phyloP scores from a whole-genome alignment of 1,284 basidiomycete genomes.

The Kwoniella shivajii region DNA sequence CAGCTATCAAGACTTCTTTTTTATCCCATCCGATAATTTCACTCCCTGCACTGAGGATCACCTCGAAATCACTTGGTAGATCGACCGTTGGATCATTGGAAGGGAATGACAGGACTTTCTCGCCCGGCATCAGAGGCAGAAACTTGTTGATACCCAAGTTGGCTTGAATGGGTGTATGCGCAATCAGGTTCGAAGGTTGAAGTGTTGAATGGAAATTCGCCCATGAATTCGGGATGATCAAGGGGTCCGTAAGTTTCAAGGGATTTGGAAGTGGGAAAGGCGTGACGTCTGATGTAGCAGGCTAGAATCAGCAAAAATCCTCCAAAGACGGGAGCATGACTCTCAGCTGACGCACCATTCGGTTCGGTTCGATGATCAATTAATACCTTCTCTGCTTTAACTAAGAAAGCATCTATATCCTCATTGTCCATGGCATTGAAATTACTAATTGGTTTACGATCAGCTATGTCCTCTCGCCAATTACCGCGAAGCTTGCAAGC shows the following conservation, averaged over 20 bases:
- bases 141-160: slow-evolving; percentile 14
- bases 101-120: slow-evolving; percentile 32
- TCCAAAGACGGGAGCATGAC: not conserved
- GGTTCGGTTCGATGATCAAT: slow-evolving; percentile 28
- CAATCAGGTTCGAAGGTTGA: not conserved
- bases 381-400: slow-evolving; percentile 33
- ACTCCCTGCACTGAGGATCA: slow-evolving; percentile 32
- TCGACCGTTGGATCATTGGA: slow-evolving; percentile 28
- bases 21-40: slow-evolving; percentile 33
- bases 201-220: slow-evolving; percentile 18
- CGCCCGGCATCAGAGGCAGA: slow-evolving; percentile 44
- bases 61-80: slow-evolving; percentile 32
- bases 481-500: not conserved
- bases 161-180: not conserved
- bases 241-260: not conserved
- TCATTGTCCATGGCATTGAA: slow-evolving; percentile 30
- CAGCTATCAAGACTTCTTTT: slow-evolving; percentile 23
- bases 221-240: slow-evolving; percentile 28
- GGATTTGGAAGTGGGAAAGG: slow-evolving; percentile 25
- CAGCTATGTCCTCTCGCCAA: not conserved
- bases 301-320: not conserved
- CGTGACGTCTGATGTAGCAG: slow-evolving; percentile 4
- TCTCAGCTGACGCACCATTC: slow-evolving; percentile 7
- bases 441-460: slow-evolving; percentile 14
- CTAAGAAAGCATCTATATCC: slow-evolving; percentile 43